These are phyloP conservation scores for Gardenia jasminoides DNA, from an alignment of 257 asterid genomes.

Conservation along the genomic window DNA sequence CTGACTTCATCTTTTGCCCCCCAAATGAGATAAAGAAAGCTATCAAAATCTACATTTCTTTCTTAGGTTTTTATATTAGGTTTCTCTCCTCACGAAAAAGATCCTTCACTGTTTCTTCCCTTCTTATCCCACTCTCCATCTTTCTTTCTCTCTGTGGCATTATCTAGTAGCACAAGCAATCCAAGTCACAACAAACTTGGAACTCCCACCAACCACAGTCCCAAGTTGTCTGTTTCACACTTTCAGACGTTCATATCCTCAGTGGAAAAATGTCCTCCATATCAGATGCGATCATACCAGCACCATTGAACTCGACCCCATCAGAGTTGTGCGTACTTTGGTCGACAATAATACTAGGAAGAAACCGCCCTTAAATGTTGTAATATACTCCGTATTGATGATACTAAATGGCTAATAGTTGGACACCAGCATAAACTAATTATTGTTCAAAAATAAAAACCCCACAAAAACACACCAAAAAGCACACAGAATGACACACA, in stretches of 20 bases:
- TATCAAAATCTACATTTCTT: slow-evolving; percentile 28
- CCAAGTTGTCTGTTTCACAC: slow-evolving; percentile 5
- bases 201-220: slow-evolving; percentile 14
- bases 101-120: slow-evolving; percentile 33
- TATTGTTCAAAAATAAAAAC: slow-evolving; percentile 6
- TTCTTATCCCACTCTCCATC: not conserved
- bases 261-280: not conserved
- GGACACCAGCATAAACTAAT: not conserved
- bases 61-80: slow-evolving; percentile 26
- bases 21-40: slow-evolving; percentile 7
- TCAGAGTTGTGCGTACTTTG: not conserved
- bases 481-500: not conserved
- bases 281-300: not conserved
- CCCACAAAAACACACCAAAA: slow-evolving; percentile 32
- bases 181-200: slow-evolving; percentile 7
- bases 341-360: not conserved
- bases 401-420: slow-evolving; percentile 10
- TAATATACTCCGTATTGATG: slow-evolving; percentile 1
- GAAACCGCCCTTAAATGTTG: not conserved
- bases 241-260: not conserved
- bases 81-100: slow-evolving; percentile 55
- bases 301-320: not conserved
- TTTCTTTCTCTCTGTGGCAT: not conserved
- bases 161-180: slow-evolving; percentile 13
- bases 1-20: slow-evolving; percentile 3